A percentile compares a stretch with the other conserved stretches of the same genome.
These are phyloP conservation scores for Xanthoparmelia taractica DNA, from an alignment of 495 filamentous ascomycete genomes.

Conservation along the genomic window DNA sequence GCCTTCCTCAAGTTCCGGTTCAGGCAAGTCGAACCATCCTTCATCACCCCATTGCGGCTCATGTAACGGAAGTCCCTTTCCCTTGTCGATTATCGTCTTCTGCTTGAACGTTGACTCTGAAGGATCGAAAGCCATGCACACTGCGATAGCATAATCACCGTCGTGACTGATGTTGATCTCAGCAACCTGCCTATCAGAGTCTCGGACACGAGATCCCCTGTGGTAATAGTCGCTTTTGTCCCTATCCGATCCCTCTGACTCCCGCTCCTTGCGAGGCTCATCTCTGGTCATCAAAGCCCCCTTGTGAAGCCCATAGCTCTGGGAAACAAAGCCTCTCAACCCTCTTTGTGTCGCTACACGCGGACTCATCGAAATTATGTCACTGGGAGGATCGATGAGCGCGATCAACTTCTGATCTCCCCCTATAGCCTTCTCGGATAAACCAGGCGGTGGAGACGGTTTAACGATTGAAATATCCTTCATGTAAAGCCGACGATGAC, in stretches of 20 bases:
- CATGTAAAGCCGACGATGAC: constrained; percentile 36
- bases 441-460: background rate
- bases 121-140: constrained; percentile 25
- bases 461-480: constrained; percentile 39
- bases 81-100: constrained; percentile 20
- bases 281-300: background rate
- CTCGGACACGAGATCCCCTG: constrained; percentile 18
- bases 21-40: constrained; percentile 19
- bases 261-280: constrained; percentile 2
- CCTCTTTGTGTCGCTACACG: constrained; percentile 14
- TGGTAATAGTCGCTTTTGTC: background rate
- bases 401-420: constrained; percentile 11
- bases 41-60: constrained; percentile 26
- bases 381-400: constrained; percentile 21
- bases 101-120: background rate
- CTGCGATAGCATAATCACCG: constrained; percentile 52
- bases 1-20: background rate
- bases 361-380: constrained; percentile 14
- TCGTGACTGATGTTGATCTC: constrained; percentile 47
- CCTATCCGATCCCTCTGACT: background rate
- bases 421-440: background rate
- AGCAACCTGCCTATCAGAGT: constrained; percentile 20
- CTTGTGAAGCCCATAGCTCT: constrained; percentile 2
- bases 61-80: constrained; percentile 20
- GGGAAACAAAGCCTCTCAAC: constrained; percentile 12